Base-by-base conservation (phyloP, 2,329 filamentous ascomycete genomes). In the Sarocladium oryzae region DNA sequence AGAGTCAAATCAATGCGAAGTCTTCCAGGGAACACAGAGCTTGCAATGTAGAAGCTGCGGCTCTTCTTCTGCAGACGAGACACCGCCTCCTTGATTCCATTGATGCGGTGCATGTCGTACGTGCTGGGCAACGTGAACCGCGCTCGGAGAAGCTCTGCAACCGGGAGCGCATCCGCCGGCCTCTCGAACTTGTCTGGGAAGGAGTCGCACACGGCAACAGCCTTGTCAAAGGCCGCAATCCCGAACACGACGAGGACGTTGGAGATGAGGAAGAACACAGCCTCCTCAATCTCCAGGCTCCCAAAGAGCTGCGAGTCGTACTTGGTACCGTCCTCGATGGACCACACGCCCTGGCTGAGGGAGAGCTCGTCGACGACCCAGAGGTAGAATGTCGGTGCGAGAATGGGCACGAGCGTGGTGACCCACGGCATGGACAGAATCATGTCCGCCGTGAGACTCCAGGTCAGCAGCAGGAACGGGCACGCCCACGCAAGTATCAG, bases 341-440 rank as follows among this genome's bases (percentile, higher is more conserved):
- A 76, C 86, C 86, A 89, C 0, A 85, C 88, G 7, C 86, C 86
- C 33, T 82, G 70, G 36, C 75, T 75, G 49, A 89, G 62, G 1
- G 85, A 84, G 24, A 86, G 60, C 3, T 84, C 86, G 56, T 90
- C 86, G 10, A 89, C 82, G 2, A 84, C 60, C 84, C 86, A 89
- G 2, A 89, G 73, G 56, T 88, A 89, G 0, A 85, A 2, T 0
- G 86, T 89, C 1, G 86, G 82, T 1, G 85, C 49, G 0, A 71
- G 56, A 23, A 89, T 82, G 1, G 85, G 82, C 2, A 81, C 56
- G 2, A 77, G 55, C 0, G 81, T 84, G 56, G 77, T 82, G 1
- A 72, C 72, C 45, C 68, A 60, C 0, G 86, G 85, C 3, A 88
- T 67, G 8, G 68, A 71, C 2, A 86, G 61, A 5, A 88, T 69